These are phyloP conservation scores for Wickerhamiella hasegawae DNA, from an alignment of 805 yeast species.

Conservation along the genomic window DNA sequence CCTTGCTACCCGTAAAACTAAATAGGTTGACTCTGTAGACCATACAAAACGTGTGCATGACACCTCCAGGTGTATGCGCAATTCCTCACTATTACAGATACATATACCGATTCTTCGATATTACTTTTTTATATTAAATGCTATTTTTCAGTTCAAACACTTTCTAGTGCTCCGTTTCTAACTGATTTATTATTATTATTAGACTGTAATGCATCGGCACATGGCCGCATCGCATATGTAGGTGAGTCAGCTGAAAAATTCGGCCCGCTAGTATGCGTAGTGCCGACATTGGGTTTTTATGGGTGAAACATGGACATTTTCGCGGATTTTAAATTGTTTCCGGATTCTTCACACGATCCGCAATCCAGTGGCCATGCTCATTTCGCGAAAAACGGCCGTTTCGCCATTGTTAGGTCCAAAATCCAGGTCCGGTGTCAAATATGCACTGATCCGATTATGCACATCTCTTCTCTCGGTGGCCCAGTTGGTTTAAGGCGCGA, in stretches of 20 bases:
- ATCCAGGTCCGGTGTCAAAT: neutral
- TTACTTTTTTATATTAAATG: neutral
- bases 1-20: neutral
- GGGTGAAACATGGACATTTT: no score
- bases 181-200: no score
- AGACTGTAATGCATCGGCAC: no score
- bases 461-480: conserved; percentile 14
- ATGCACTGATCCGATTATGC: neutral
- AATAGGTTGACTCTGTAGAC: neutral
- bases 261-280: no score
- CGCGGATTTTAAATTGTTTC: neutral
- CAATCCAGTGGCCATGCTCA: neutral
- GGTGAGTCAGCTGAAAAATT: no score
- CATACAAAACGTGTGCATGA: neutral
- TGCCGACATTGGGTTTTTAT: no score
- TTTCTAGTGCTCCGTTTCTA: neutral
- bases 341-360: neutral
- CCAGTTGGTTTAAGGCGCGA: conserved; percentile 19
- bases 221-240: no score
- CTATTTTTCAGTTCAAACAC: neutral
- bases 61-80: neutral
- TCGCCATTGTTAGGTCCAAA: neutral
- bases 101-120: neutral
- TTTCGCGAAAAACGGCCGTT: neutral
- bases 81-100: neutral